Evolutionary conservation across 352 stramenopile species (phyloP).

Genomic region (Pythium phragmitis): DNA sequence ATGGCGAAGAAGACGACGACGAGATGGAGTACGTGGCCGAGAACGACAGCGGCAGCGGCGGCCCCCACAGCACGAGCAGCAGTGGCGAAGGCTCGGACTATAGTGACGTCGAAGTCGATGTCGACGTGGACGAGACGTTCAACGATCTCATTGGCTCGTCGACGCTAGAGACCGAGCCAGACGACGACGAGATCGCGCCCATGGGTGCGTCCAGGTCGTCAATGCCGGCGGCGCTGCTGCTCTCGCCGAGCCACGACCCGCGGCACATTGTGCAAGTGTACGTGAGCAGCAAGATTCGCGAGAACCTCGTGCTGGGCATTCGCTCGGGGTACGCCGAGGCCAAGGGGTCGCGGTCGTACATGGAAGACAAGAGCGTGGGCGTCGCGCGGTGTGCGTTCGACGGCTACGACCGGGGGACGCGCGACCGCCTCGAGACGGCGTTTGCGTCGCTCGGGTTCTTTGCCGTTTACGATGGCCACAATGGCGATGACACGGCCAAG

Average conservation of each 20-base stretch:
- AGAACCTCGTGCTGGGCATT: conserved; percentile 71
- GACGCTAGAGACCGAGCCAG: conserved; percentile 47
- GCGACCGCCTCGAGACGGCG: conserved; percentile 24
- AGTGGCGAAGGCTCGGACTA: conserved; percentile 68
- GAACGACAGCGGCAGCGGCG: conserved; percentile 3
- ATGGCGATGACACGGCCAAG: conserved; percentile 75
- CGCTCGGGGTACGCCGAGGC: conserved; percentile 82
- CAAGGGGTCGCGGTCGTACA: conserved; percentile 83
- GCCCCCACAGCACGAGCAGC: conserved; percentile 26
- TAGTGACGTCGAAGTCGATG: conserved; percentile 79
- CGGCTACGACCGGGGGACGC: conserved; percentile 30
- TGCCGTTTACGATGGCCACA: conserved; percentile 88
- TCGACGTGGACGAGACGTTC: conserved; percentile 87
- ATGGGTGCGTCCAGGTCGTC: conserved; percentile 19
- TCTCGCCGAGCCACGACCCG: conserved; percentile 31
- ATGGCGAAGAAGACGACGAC: conserved; percentile 33
- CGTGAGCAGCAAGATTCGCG: conserved; percentile 86
- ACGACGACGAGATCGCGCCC: conserved; percentile 70
- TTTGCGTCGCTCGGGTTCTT: conserved; percentile 76
- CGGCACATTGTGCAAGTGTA: conserved; percentile 76
- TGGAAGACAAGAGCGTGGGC: conserved; percentile 81
- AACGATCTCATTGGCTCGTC: conserved; percentile 75
- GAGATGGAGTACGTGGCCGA: conserved; percentile 47
- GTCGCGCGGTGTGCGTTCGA: conserved; percentile 49
- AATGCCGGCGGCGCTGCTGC: conserved; percentile 27